A percentile compares a stretch with the other conserved stretches of the same genome.
Evolutionary conservation across 2,329 filamentous ascomycete species (phyloP).

Genomic region (Aspergillus pseudotamarii): DNA sequence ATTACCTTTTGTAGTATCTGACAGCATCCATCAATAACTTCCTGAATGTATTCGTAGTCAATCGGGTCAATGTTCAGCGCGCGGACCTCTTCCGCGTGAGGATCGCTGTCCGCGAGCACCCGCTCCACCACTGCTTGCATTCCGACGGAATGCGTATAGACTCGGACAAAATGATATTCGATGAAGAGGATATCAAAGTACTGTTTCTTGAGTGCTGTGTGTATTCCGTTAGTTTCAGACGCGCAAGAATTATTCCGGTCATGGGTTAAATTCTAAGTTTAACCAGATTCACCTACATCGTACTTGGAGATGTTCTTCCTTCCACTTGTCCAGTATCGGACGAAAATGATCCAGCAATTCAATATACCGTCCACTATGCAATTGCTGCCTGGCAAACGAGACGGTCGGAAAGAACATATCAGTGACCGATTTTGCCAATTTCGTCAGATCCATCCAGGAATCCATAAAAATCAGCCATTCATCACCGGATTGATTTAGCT

Average conservation of each 20-base stretch:
- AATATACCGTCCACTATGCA: conserved; percentile 54
- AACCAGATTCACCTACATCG: conserved; percentile 21
- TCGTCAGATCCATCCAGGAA: conserved; percentile 54
- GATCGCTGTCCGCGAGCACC: conserved; percentile 43
- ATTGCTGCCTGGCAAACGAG: conserved; percentile 37
- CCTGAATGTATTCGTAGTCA: conserved; percentile 59
- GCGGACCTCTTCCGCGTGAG: conserved; percentile 39
- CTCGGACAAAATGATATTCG: conserved; percentile 53
- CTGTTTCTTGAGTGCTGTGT: conserved; percentile 31
- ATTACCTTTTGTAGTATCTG: conserved; percentile 55
- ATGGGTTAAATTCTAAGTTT: neutral
- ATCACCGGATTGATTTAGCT: conserved; percentile 45
- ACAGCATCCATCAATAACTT: conserved; percentile 58
- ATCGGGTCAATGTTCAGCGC: conserved; percentile 50
- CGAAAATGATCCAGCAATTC: conserved; percentile 49
- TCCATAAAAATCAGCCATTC: conserved; percentile 57
- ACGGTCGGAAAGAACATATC: conserved; percentile 56
- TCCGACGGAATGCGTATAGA: conserved; percentile 51
- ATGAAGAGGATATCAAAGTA: conserved; percentile 56
- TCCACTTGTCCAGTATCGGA: conserved; percentile 42
- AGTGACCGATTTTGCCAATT: conserved; percentile 54
- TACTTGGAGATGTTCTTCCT: conserved; percentile 38
- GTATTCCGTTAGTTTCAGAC: neutral
- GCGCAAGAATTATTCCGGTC: neutral
- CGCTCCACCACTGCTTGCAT: conserved; percentile 62